Percentiles rank a stretch among this genome's conserved stretches.
Conservation (phyloP, 2,329 filamentous ascomycete species). For the Xenosphaeropsis pyriputrescens region DNA sequence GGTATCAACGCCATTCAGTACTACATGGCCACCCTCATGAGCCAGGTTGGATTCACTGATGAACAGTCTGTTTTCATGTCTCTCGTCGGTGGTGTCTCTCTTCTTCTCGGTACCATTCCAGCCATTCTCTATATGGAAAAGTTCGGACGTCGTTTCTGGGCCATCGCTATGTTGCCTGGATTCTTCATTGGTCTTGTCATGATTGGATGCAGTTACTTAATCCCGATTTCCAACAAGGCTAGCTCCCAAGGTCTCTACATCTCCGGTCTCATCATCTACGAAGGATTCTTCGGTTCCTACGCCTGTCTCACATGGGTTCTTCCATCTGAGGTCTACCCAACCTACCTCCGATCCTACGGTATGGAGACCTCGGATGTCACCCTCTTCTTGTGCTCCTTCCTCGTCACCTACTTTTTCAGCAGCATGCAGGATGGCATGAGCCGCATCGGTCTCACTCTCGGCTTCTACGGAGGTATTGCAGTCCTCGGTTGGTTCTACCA, state of each 20-base stretch:
- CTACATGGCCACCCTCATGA: constrained; percentile 56
- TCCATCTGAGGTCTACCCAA: constrained; percentile 57
- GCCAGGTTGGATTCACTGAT: constrained; percentile 49
- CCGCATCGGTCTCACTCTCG: constrained; percentile 47
- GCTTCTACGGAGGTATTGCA: constrained; percentile 63
- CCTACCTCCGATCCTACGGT: constrained; percentile 57
- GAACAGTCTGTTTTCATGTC: constrained; percentile 59
- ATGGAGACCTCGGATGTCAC: constrained; percentile 58
- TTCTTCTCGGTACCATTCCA: constrained; percentile 53
- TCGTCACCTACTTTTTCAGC: constrained; percentile 64
- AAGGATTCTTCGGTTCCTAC: constrained; percentile 53
- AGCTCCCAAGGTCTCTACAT: constrained; percentile 47
- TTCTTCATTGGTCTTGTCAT: constrained; percentile 57
- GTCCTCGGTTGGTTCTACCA: constrained; percentile 59
- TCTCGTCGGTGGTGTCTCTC: constrained; percentile 51
- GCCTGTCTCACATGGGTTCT: constrained; percentile 51
- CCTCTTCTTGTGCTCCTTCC: constrained; percentile 56
- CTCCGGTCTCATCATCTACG: constrained; percentile 52
- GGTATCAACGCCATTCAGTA: constrained; percentile 56
- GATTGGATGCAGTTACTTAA: constrained; percentile 48
- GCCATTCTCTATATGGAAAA: constrained; percentile 59
- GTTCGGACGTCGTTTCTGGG: constrained; percentile 62
- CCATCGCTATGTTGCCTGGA: constrained; percentile 54
- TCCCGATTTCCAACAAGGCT: constrained; percentile 29
- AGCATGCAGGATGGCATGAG: constrained; percentile 56